Evolutionary conservation across 2,329 filamentous ascomycete species (phyloP), one percentile per base, ranked within the genome.

Genomic region (Chaetoscypha palmicola): DNA sequence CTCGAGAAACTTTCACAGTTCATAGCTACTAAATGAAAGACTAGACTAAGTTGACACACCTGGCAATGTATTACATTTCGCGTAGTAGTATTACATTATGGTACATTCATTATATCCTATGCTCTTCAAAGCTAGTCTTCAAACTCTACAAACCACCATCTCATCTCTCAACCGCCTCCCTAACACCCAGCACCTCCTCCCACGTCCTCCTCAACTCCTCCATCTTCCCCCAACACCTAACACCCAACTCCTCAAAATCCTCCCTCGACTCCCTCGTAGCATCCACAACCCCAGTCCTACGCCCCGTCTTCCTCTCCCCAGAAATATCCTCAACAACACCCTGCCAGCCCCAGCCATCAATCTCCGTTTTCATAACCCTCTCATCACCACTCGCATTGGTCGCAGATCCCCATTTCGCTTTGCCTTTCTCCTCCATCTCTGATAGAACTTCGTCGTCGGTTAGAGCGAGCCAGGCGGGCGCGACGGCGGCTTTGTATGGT

Each of bases 361-460:
- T 82, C 63, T 95, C 87, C 1, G 89, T 94, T 57, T 79, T 78
- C 64, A 82, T 83, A 4, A 87, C 77, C 30, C 73, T 68, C 47
- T 76, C 73, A 16, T 71, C 66, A 0, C 83, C 80, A 43, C 66
- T 63, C 9, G 74, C 63, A 51, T 82, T 74, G 7, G 74, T 75
- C n/a, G 78, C 76, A 22, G 83, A 85, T 2, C 91, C 91, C 91
- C 91, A 97, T 68, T 97, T 97, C 39, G 64, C 74, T 61, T 70
- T 80, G 3, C 51, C 56, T 34, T 55, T 17, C 17, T 58, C 62
- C 53, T 76, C 69, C 28, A 71, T 61, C 2, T 68, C 69, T 39
- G 86, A 76, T 11, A 90, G 70, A 16, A 71, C 69, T 12, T 75
- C 74, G 46, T 83, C 74, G 5, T 78, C 68, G 16, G 82, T 74